Conservation (phyloP, 2,329 filamentous ascomycete species). For the Aschersonia sp. region DNA sequence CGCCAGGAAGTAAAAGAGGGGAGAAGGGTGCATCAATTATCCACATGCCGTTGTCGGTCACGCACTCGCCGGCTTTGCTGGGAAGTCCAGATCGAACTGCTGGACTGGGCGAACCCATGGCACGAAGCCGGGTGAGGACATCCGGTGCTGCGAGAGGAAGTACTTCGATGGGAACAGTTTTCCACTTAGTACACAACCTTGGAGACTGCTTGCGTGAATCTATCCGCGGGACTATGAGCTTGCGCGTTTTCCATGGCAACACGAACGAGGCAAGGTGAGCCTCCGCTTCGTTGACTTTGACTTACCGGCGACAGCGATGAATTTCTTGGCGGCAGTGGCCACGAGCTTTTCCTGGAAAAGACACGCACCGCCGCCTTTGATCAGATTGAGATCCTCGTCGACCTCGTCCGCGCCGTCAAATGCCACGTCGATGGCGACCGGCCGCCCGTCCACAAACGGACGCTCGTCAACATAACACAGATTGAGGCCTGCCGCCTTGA, state of each 20-base stretch:
- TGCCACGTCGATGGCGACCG: conserved; percentile 61
- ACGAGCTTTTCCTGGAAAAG: conserved; percentile 97
- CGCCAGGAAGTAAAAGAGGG: conserved; percentile 50
- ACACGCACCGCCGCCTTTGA: conserved; percentile 96
- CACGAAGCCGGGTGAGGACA: conserved; percentile 57
- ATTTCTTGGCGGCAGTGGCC: conserved; percentile 67
- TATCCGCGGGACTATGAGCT: conserved; percentile 14
- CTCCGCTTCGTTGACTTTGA: conserved; percentile 2
- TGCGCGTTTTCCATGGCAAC: neutral
- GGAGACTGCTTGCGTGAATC: conserved; percentile 83
- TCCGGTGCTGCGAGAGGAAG: conserved; percentile 68
- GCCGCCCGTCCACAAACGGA: conserved; percentile 28
- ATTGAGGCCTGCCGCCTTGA: conserved; percentile 61
- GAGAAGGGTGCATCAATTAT: conserved; percentile 87
- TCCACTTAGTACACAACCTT: conserved; percentile 64
- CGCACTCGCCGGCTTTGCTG: conserved; percentile 67
- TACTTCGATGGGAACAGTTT: conserved; percentile 83
- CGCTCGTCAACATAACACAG: conserved; percentile 68
- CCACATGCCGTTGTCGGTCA: conserved; percentile 46
- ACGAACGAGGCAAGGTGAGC: no score
- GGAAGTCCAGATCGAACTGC: conserved; percentile 57
- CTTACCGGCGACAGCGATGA: conserved; percentile 72
- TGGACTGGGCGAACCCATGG: conserved; percentile 59
- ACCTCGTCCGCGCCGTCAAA: conserved; percentile 98
- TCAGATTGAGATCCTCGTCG: conserved; percentile 85